phyloP scores from a whole-genome alignment of 2,329 filamentous ascomycete genomes.

The Exserohilum rostratum region DNA sequence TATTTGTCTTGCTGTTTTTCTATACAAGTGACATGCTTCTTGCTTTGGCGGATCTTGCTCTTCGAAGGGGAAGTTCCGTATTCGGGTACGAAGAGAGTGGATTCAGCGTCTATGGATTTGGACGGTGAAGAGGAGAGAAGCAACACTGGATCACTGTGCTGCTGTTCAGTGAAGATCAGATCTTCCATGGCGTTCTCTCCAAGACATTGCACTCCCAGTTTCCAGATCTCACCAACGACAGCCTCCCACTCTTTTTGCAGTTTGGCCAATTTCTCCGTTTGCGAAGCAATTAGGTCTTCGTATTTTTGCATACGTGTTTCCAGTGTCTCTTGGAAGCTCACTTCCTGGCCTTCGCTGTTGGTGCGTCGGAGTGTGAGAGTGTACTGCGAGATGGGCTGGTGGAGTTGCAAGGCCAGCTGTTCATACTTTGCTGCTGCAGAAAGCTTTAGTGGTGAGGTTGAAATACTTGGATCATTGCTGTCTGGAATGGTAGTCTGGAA shows the following conservation, averaged over 20 bases:
- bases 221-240: slow-evolving; percentile 39
- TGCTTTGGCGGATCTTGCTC: slow-evolving; percentile 2
- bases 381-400: slow-evolving; percentile 28
- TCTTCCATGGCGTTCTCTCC: slow-evolving; percentile 29
- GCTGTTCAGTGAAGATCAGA: slow-evolving; percentile 23
- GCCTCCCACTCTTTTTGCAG: slow-evolving; percentile 37
- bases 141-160: neutral
- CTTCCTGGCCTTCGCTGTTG: slow-evolving; percentile 16
- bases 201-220: slow-evolving; percentile 29
- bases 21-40: slow-evolving; percentile 35
- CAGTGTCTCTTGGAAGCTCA: slow-evolving; percentile 19
- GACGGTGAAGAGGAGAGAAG: slow-evolving; percentile 4
- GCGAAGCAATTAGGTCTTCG: slow-evolving; percentile 21
- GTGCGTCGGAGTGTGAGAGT: slow-evolving; percentile 11
- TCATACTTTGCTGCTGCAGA: slow-evolving; percentile 27
- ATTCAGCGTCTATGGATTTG: slow-evolving; percentile 7
- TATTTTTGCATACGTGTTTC: slow-evolving; percentile 30
- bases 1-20: neutral
- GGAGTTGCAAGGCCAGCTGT: slow-evolving; percentile 22
- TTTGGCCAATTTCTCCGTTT: slow-evolving; percentile 24
- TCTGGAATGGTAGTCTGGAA: slow-evolving; percentile 19
- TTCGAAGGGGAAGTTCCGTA: slow-evolving; percentile 8
- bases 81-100: slow-evolving; percentile 28
- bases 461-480: neutral
- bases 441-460: slow-evolving; percentile 18